Evolutionary conservation across 2,329 filamentous ascomycete genomes (phyloP).

Genomic region (Trichophyton benhamiae): DNA sequence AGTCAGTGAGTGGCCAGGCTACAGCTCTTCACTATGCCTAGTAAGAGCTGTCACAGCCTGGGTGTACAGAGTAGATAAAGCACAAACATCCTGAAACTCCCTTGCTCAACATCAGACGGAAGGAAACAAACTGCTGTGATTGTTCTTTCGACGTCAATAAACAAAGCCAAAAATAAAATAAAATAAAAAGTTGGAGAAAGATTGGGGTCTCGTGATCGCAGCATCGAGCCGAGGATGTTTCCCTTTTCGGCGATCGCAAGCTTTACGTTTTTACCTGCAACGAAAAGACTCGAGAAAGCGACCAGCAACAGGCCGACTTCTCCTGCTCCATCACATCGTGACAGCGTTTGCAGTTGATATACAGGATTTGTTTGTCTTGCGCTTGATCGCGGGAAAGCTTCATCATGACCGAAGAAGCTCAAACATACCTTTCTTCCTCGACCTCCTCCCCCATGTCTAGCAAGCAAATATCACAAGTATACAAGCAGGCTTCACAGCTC

Average conservation of each 20-base stretch:
- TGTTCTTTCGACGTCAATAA: neutral
- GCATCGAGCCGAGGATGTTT: neutral
- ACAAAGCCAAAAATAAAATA: neutral
- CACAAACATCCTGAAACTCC: neutral
- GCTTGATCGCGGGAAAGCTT: neutral
- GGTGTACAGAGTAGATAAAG: neutral
- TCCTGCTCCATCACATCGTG: neutral
- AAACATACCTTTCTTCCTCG: conserved; percentile 35
- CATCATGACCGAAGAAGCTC: neutral
- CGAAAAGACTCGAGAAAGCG: neutral
- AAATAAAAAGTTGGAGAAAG: no score
- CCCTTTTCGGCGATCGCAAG: neutral
- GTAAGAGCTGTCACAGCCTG: neutral
- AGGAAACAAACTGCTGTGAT: neutral
- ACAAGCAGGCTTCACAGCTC: conserved; percentile 84
- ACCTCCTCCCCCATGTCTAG: conserved; percentile 52
- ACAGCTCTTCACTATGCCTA: neutral
- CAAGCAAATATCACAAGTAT: conserved; percentile 73
- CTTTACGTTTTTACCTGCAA: neutral
- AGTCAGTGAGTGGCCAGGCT: neutral
- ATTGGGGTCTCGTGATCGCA: neutral
- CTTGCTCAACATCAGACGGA: neutral
- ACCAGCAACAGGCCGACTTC: neutral
- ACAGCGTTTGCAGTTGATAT: neutral
- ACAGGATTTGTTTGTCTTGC: neutral